A percentile compares a stretch with the other conserved stretches of the same genome.
Evolutionary conservation across 169 alveolate species (phyloP).

Genomic region (Plasmodium cynomolgi): DNA sequence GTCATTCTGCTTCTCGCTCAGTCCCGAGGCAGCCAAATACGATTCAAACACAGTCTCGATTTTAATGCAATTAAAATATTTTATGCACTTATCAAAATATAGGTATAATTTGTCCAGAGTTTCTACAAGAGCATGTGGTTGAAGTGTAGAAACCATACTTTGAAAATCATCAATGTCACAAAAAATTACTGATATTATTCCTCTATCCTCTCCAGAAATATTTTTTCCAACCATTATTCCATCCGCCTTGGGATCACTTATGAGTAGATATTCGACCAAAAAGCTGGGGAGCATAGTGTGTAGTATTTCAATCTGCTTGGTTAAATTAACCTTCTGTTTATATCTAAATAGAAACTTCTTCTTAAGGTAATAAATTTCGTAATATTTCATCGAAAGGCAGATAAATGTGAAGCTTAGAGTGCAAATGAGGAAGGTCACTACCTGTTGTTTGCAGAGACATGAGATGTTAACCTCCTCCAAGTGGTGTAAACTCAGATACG

Average conservation of each 20-base stretch:
- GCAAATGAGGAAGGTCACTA: conserved; percentile 79
- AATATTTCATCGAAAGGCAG: conserved; percentile 88
- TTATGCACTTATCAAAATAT: conserved; percentile 95
- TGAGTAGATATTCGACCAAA: conserved; percentile 88
- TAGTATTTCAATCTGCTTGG: conserved; percentile 89
- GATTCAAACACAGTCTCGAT: conserved; percentile 94
- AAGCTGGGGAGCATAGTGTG: conserved; percentile 92
- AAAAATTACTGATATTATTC: conserved; percentile 95
- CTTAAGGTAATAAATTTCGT: conserved; percentile 85
- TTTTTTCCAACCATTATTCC: conserved; percentile 80
- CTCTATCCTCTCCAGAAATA: conserved; percentile 90
- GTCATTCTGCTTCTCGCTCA: conserved; percentile 76
- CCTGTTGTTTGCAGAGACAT: conserved; percentile 46
- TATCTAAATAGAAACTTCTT: conserved; percentile 85
- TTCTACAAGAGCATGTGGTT: conserved; percentile 93
- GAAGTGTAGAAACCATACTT: conserved; percentile 92
- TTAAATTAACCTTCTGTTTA: conserved; percentile 82
- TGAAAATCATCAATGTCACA: conserved; percentile 98
- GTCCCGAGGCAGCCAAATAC: conserved; percentile 93
- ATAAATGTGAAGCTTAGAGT: conserved; percentile 81
- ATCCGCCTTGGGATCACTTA: conserved; percentile 79
- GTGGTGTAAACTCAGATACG: conserved; percentile 28
- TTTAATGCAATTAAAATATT: conserved; percentile 91
- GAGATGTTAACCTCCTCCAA: conserved; percentile 32
- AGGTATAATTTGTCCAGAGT: conserved; percentile 94